Evolutionary conservation across 2,329 filamentous ascomycete genomes (phyloP).

Genomic region (Xylariaceae sp.): DNA sequence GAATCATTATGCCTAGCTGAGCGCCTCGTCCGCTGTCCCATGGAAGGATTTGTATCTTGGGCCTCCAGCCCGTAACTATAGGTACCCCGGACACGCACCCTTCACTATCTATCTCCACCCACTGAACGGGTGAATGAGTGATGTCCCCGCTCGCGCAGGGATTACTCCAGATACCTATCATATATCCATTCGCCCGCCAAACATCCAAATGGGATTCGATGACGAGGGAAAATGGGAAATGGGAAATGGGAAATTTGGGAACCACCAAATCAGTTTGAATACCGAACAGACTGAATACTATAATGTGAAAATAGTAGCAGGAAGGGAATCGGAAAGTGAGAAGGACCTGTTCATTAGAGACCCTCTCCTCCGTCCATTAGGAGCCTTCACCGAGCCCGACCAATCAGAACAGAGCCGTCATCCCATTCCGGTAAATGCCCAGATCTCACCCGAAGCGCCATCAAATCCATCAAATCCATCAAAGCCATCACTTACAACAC

Average conservation of each 20-base stretch:
- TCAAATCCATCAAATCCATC: no score
- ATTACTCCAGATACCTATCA: slow-evolving; percentile 43
- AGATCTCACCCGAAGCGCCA: not conserved
- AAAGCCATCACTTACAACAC: no score
- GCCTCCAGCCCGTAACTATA: slow-evolving; percentile 37
- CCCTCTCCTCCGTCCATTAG: not conserved
- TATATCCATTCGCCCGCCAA: slow-evolving; percentile 38
- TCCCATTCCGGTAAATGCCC: slow-evolving; percentile 5
- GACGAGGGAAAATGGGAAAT: slow-evolving; percentile 41
- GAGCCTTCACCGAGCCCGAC: not conserved
- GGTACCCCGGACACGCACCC: slow-evolving; percentile 45
- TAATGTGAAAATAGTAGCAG: not conserved
- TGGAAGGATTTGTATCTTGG: slow-evolving; percentile 54
- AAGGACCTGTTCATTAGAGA: no score
- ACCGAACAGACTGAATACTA: not conserved
- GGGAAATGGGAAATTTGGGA: not conserved
- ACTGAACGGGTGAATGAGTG: slow-evolving; percentile 20
- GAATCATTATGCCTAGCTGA: slow-evolving; percentile 46
- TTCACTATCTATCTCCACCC: slow-evolving; percentile 31
- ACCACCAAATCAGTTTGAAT: not conserved
- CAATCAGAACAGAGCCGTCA: slow-evolving; percentile 3
- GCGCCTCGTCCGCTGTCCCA: slow-evolving; percentile 45
- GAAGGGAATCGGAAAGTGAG: no score
- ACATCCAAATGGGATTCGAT: slow-evolving; percentile 40
- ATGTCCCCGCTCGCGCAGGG: slow-evolving; percentile 47